Evolutionary conservation across 148 eudicot genomes (phyloP).

Genomic region (Simmondsia chinensis): DNA sequence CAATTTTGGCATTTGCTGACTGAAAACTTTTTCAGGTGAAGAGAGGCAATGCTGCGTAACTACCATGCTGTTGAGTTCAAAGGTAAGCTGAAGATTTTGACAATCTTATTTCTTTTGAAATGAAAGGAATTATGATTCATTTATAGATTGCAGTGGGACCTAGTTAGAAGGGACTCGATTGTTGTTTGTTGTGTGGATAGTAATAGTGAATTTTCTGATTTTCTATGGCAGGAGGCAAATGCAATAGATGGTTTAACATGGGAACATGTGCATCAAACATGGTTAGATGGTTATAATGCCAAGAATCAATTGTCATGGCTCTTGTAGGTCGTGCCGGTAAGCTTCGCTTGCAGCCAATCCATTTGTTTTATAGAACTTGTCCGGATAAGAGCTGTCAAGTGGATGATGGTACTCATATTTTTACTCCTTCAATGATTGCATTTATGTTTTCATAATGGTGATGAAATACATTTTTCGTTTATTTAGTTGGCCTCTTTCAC

Average conservation of each 20-base stretch:
- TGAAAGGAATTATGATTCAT: neutral
- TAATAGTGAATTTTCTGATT: slow-evolving; percentile 1
- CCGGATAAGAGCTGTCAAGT: no score
- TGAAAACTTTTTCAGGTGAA: slow-evolving; percentile 26
- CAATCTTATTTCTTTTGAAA: neutral
- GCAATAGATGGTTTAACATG: slow-evolving; percentile 43
- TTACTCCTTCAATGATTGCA: no score
- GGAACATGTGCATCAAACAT: slow-evolving; percentile 71
- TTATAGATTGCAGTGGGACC: no score
- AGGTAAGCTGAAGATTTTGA: slow-evolving; percentile 27
- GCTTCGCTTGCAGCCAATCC: no score
- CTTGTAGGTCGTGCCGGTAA: no score
- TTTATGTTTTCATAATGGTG: no score
- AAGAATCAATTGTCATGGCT: slow-evolving; percentile 31
- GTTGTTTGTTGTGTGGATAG: neutral
- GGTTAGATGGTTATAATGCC: slow-evolving; percentile 33
- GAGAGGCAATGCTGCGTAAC: slow-evolving; percentile 32
- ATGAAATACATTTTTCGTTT: no score
- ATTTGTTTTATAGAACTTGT: no score
- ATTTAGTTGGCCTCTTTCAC: no score
- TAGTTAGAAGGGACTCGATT: no score
- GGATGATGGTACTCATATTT: no score
- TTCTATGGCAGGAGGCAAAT: slow-evolving; percentile 30
- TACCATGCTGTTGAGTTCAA: slow-evolving; percentile 32
- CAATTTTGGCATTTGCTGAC: neutral